phyloP scores from a whole-genome alignment of 495 filamentous ascomycete genomes.

The Corynascus novoguineensis region DNA sequence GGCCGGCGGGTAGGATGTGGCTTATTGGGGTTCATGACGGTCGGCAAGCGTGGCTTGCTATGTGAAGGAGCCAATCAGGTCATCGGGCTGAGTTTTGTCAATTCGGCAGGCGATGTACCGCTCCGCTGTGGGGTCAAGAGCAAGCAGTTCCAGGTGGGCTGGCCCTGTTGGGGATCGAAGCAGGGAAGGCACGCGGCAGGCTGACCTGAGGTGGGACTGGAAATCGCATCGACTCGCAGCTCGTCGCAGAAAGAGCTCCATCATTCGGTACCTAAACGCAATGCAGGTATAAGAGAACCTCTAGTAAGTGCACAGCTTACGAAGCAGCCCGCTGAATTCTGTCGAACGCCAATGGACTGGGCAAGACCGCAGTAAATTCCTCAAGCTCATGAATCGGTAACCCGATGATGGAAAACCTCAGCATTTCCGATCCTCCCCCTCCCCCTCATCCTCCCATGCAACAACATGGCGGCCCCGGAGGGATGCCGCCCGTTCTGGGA shows the following conservation, averaged over 20 bases:
- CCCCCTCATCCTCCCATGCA: conserved; percentile 27
- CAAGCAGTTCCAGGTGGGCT: neutral
- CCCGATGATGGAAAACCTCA: conserved; percentile 19
- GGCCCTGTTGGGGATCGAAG: neutral
- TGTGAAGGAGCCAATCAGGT: too few relatives aligned
- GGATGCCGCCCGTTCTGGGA: conserved; percentile 27
- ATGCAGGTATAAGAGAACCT: neutral
- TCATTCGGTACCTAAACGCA: neutral
- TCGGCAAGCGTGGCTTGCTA: too few relatives aligned
- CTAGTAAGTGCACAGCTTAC: neutral
- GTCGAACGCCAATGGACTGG: conserved; percentile 10
- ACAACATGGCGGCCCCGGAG: conserved; percentile 19
- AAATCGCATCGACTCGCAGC: neutral
- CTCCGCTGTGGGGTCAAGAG: conserved; percentile 1
- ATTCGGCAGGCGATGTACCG: too few relatives aligned
- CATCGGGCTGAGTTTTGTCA: too few relatives aligned
- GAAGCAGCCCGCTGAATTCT: neutral
- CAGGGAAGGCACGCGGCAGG: too few relatives aligned
- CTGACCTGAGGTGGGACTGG: too few relatives aligned
- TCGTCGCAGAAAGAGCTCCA: neutral
- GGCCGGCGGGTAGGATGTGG: too few relatives aligned
- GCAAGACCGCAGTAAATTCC: neutral
- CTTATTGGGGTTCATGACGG: too few relatives aligned
- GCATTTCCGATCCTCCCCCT: conserved; percentile 17
- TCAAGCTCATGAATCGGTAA: conserved; percentile 12